These are phyloP conservation scores for Penicillium polonicum DNA, from an alignment of 2,329 filamentous ascomycete species.

Conservation along the genomic window DNA sequence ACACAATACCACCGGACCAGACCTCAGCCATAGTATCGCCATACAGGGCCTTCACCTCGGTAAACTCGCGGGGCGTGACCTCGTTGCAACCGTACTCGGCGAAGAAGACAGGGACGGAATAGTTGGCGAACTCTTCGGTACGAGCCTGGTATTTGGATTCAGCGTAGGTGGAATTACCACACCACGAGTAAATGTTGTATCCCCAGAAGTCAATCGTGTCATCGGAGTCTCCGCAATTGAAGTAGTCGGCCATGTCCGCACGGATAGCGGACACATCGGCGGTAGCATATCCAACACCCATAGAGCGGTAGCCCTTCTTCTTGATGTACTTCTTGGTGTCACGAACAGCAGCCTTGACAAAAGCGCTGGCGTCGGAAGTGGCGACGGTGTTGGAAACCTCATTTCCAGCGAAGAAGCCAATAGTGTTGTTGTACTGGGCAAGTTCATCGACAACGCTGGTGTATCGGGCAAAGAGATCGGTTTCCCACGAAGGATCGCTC, in stretches of 20 bases:
- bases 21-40: conserved; percentile 73
- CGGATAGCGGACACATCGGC: conserved; percentile 87
- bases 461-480: conserved; percentile 73
- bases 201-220: conserved; percentile 89
- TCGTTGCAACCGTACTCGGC: conserved; percentile 95
- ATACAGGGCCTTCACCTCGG: conserved; percentile 80
- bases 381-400: conserved; percentile 83
- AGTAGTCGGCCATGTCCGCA: conserved; percentile 78
- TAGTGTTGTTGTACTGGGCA: conserved; percentile 76
- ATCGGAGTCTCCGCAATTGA: conserved; percentile 73
- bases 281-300: conserved; percentile 91
- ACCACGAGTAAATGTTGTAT: conserved; percentile 99
- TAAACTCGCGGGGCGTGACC: conserved; percentile 68
- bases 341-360: conserved; percentile 92
- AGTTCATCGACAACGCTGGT: conserved; percentile 76
- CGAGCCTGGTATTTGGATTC: conserved; percentile 76
- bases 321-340: conserved; percentile 92
- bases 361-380: conserved; percentile 85
- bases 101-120: conserved; percentile 91
- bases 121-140: conserved; percentile 79
- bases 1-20: conserved; percentile 93
- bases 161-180: conserved; percentile 73
- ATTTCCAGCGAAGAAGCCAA: conserved; percentile 97
- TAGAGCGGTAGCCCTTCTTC: conserved; percentile 66
- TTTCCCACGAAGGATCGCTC: conserved; percentile 71